Evolutionary conservation across 192 early-diverging fungal genomes (phyloP).

Genomic region (Coemansia sp.): DNA sequence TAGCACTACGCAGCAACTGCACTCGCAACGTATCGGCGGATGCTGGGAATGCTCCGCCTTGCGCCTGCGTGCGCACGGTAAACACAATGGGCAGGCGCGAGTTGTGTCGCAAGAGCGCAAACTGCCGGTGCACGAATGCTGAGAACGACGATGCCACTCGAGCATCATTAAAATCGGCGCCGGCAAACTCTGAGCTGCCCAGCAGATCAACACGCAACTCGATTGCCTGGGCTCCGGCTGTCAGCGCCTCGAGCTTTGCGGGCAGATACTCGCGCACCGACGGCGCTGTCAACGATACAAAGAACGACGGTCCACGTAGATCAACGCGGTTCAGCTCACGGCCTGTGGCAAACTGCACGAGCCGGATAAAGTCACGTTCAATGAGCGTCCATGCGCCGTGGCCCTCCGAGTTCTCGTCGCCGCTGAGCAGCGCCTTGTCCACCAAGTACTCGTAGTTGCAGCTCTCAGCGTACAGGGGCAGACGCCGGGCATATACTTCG

Average conservation of each 20-base stretch:
- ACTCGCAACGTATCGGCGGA: conserved; percentile 62
- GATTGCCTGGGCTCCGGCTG: conserved; percentile 81
- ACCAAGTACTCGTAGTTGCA: conserved; percentile 83
- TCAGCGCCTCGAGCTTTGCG: conserved; percentile 60
- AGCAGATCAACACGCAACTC: conserved; percentile 90
- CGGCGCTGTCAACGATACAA: conserved; percentile 83
- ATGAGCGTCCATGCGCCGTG: conserved; percentile 66
- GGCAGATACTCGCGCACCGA: conserved; percentile 59
- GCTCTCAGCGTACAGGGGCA: conserved; percentile 73
- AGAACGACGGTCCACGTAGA: conserved; percentile 62
- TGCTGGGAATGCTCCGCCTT: conserved; percentile 81
- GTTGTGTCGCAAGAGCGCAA: conserved; percentile 67
- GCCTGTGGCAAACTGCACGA: conserved; percentile 67
- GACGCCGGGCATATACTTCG: conserved; percentile 76
- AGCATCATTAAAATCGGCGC: conserved; percentile 17
- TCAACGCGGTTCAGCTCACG: conserved; percentile 36
- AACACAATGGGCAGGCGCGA: conserved; percentile 84
- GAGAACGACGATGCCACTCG: conserved; percentile 30
- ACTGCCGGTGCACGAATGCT: conserved; percentile 76
- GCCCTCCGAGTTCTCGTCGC: conserved; percentile 5
- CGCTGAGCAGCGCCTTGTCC: conserved; percentile 45
- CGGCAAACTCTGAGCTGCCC: conserved; percentile 45
- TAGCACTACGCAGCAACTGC: conserved; percentile 65
- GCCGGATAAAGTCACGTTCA: conserved; percentile 72
- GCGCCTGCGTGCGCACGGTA: conserved; percentile 85